A percentile compares a stretch with the other conserved stretches of the same genome.
These are phyloP conservation scores for Pseudoneurospora amorphoporcata DNA, from an alignment of 495 filamentous ascomycete genomes.

Conservation along the genomic window DNA sequence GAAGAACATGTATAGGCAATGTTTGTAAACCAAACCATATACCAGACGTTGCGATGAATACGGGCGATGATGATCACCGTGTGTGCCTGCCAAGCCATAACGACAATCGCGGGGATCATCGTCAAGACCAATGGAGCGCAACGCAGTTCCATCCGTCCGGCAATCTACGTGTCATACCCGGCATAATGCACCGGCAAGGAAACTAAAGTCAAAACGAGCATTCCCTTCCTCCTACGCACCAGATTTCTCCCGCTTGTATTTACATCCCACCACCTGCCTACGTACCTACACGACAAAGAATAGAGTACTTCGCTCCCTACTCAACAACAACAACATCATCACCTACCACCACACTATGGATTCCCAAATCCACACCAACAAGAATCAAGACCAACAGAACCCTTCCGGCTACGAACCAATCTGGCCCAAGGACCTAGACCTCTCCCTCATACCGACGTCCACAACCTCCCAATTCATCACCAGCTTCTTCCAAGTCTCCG, in stretches of 20 bases:
- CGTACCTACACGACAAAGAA: neutral
- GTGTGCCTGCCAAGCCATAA: neutral
- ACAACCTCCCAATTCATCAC: constrained; percentile 20
- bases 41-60: neutral
- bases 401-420: constrained; percentile 12
- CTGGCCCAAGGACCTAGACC: constrained; percentile 17
- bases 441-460: constrained; percentile 5
- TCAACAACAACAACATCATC: neutral
- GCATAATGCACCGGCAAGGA: neutral
- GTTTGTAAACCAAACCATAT: neutral
- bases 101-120: neutral
- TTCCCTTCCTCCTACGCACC: too few species aligned
- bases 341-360: neutral
- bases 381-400: neutral
- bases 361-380: neutral
- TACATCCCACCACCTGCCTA: too few species aligned
- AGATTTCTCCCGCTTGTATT: neutral
- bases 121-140: neutral
- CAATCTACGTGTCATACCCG: neutral
- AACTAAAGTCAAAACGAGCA: neutral
- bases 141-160: neutral
- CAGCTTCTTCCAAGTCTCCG: constrained; percentile 28
- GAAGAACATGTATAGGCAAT: neutral
- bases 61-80: neutral
- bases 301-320: neutral